Conservation (phyloP, 2,329 filamentous ascomycete species). For the Harringtonia lauricola region DNA sequence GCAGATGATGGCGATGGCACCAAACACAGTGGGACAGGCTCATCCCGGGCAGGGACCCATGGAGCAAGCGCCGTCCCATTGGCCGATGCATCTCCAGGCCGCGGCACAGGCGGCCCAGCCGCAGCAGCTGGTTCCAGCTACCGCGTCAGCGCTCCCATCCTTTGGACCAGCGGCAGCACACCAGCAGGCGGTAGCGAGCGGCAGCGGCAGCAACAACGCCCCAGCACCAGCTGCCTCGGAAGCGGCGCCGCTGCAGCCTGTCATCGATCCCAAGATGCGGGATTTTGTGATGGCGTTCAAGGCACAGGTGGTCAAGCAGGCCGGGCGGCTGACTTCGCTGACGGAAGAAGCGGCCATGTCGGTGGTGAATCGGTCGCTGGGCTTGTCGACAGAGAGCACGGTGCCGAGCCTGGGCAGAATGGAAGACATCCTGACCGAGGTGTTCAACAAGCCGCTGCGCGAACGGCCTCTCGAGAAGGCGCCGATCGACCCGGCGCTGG, state of each 20-base stretch:
- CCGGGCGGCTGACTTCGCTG: conserved; percentile 25
- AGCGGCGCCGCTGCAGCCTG: conserved; percentile 14
- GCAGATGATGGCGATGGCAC: background rate
- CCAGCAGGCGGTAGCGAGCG: too few relatives aligned
- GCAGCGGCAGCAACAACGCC: background rate
- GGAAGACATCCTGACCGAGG: conserved; percentile 34
- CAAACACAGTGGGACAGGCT: conserved; percentile 1
- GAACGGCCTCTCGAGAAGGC: background rate
- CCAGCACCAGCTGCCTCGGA: background rate
- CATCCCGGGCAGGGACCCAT: conserved; percentile 1
- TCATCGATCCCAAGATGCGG: conserved; percentile 33
- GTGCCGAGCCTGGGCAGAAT: conserved; percentile 27
- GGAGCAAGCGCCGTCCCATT: too few relatives aligned
- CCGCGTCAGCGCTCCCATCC: too few relatives aligned
- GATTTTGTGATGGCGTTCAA: conserved; percentile 33
- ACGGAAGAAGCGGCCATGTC: conserved; percentile 39
- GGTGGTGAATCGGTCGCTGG: conserved; percentile 38
- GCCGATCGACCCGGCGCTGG: conserved; percentile 26
- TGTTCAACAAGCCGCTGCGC: conserved; percentile 22
- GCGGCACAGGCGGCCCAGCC: too few relatives aligned
- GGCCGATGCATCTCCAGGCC: too few relatives aligned
- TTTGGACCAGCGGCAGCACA: too few relatives aligned
- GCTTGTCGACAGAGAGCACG: conserved; percentile 28
- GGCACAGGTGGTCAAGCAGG: conserved; percentile 32
- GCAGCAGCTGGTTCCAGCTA: too few relatives aligned